phyloP scores from a whole-genome alignment of 768 basidiomycete genomes.

The Lentinula edodes region DNA sequence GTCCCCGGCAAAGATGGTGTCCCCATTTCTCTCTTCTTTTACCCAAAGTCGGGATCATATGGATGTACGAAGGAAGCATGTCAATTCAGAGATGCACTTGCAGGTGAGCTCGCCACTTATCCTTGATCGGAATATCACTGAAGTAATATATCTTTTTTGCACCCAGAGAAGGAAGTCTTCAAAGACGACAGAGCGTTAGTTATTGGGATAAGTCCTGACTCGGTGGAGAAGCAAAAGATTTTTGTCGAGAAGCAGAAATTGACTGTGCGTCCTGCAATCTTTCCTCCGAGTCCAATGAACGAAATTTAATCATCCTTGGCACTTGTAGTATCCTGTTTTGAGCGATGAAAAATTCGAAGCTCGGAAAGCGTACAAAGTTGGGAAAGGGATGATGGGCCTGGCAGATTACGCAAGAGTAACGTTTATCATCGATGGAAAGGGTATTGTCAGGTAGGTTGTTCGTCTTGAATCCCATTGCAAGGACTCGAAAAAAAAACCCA shows the following conservation, averaged over 20 bases:
- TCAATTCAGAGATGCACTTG: conserved; percentile 74
- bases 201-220: conserved; percentile 70
- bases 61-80: conserved; percentile 84
- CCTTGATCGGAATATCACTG: neutral
- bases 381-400: conserved; percentile 63
- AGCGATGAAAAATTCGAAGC: conserved; percentile 63
- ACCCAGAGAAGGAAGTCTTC: conserved; percentile 57
- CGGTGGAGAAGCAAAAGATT: conserved; percentile 64
- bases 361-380: conserved; percentile 60
- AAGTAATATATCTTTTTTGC: neutral
- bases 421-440: conserved; percentile 70
- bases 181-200: conserved; percentile 58
- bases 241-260: conserved; percentile 71
- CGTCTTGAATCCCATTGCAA: neutral
- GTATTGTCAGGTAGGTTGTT: conserved; percentile 53
- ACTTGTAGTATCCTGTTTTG: conserved; percentile 65
- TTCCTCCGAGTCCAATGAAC: too few relatives aligned
- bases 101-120: conserved; percentile 35
- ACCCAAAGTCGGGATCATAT: conserved; percentile 68
- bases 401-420: conserved; percentile 56
- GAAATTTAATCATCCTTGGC: neutral
- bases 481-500: neutral
- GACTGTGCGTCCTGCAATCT: conserved; percentile 35
- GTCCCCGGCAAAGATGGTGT: conserved; percentile 50
- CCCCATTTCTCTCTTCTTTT: conserved; percentile 76